Evolutionary conservation across 768 basidiomycete species (phyloP), one percentile per base, ranked within the genome.

Genomic region (Chalciporus piperatus): DNA sequence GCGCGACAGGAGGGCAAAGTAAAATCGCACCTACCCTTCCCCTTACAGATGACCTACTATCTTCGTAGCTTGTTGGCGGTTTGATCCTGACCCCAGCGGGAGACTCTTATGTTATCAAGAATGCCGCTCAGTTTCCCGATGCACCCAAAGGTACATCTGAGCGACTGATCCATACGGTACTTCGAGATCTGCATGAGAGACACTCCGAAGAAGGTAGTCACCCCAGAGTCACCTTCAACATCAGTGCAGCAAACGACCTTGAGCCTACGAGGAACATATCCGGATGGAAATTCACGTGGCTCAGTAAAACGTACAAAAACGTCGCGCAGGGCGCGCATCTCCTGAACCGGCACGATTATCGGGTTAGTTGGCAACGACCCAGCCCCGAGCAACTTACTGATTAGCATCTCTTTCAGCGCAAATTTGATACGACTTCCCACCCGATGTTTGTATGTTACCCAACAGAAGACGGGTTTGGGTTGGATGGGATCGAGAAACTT

Each of bases 121-220:
- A 83, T 55, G 74, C 76, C 3, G 67, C 75, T 16, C 75, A 77
- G 20, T 82, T 83, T 63, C 80, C 80, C 6, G 60, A 70, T 23
- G 76, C 81, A 0, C 78, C 79, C 0, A 75, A 75, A 50, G 81
- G 80, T 19, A 80, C 78, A 0, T 81, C 80, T 3, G 80, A 83
- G 51, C 63, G 64, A 13, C 71, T 82, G 51, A 80, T 84, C 45
- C 72, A 74, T 56, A 70, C 70, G 5, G 75, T 75, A 0, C 70
- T 84, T 42, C 70, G 64, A 39, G 72, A 75, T 51, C 58, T 78
- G 9, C 62, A 76, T 32, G 61, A 64, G 23, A 71, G 77, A 44
- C 50, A 54, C 20, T 22, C 45, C 2, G 51, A 51, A 11, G 59
- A 37, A 19, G 25, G 28, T 2, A 45, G 20, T 5, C 32, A 69